Percentiles rank a stretch among this genome's conserved stretches.
phyloP scores from a whole-genome alignment of 306 rosid genomes.

The Carpinus fangiana region DNA sequence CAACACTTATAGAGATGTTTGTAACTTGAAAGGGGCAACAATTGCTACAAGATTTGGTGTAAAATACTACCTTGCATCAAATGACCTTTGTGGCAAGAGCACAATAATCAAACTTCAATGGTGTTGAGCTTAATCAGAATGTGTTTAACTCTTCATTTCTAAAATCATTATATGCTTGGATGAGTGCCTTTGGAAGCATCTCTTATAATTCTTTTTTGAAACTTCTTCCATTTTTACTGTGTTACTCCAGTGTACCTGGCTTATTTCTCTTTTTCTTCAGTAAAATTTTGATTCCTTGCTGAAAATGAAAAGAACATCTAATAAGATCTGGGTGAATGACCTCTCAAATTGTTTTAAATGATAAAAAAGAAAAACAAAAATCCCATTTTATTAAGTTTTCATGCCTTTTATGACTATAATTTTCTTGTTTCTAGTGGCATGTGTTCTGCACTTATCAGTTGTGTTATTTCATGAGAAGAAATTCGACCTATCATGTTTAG shows the following conservation, averaged over 20 bases:
- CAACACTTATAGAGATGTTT: not conserved
- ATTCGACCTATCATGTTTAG: not conserved
- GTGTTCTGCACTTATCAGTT: not conserved
- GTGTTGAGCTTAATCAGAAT: not conserved
- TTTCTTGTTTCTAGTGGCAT: not conserved
- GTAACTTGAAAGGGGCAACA: not conserved
- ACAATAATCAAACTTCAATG: not conserved
- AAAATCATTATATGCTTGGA: constrained; percentile 4
- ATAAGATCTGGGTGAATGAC: no score
- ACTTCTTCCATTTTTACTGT: not conserved
- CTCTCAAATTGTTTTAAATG: no score
- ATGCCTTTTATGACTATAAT: not conserved
- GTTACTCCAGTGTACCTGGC: no score
- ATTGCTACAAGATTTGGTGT: not conserved
- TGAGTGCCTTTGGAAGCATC: not conserved
- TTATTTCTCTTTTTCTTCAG: no score
- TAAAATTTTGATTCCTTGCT: no score
- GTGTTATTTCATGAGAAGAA: not conserved
- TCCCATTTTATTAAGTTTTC: not conserved
- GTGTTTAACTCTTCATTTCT: not conserved
- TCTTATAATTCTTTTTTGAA: not conserved
- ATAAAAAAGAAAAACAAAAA: not conserved
- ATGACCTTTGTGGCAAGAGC: not conserved
- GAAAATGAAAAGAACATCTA: no score
- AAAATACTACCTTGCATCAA: not conserved